These are phyloP conservation scores for Musa schizocarpa DNA, from an alignment of 176 grass and related monocot genomes.

Conservation along the genomic window DNA sequence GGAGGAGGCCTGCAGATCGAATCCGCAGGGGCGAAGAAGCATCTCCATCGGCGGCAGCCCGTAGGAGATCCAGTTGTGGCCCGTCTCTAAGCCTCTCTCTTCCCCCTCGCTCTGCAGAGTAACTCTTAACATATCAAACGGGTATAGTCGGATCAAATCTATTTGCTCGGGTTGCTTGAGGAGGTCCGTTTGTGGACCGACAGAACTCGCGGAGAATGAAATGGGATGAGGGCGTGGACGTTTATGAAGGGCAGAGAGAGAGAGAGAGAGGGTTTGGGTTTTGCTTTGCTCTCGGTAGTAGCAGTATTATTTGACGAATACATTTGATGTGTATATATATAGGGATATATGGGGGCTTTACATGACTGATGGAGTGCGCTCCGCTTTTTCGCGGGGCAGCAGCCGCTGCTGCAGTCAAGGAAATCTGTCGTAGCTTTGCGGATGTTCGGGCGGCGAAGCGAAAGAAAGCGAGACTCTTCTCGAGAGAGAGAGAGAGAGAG, in stretches of 20 bases:
- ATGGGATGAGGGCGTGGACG: background rate
- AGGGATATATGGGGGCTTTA: too few species aligned
- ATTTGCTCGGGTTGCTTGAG: too few species aligned
- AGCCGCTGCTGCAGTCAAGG: conserved; percentile 12
- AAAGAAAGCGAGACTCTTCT: background rate
- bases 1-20: background rate
- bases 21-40: conserved; percentile 6
- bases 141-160: background rate
- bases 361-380: background rate
- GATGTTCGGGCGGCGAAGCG: conserved; percentile 14
- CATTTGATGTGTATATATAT: too few species aligned
- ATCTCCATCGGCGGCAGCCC: conserved; percentile 7
- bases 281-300: too few species aligned
- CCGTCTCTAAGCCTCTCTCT: background rate
- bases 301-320: too few species aligned
- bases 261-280: background rate
- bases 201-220: background rate
- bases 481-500: background rate
- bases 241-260: background rate
- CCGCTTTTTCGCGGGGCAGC: background rate
- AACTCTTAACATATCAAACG: background rate
- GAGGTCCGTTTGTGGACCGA: too few species aligned
- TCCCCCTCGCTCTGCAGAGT: background rate
- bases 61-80: conserved; percentile 10
- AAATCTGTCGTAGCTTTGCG: conserved; percentile 14